Evolutionary conservation across 345 rosid genomes (phyloP).

Genomic region (Angophora floribunda): DNA sequence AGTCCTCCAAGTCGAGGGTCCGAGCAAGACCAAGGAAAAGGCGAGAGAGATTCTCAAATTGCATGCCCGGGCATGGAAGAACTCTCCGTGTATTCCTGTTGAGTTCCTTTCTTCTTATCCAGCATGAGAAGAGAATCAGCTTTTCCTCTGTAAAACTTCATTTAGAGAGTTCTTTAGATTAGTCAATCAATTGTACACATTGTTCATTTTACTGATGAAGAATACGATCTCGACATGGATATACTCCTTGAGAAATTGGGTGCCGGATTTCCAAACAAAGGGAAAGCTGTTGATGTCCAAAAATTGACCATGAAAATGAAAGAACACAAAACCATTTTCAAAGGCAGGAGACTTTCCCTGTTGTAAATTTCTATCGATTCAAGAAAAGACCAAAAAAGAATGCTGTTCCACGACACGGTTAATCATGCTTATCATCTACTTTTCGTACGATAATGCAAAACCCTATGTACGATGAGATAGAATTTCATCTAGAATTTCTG

Average conservation of each 20-base stretch:
- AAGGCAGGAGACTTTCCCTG: background rate
- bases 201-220: background rate
- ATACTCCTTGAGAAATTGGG: background rate
- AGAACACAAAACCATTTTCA: background rate
- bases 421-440: background rate
- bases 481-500: background rate
- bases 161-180: background rate
- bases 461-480: background rate
- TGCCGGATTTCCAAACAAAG: background rate
- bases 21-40: conserved; percentile 37
- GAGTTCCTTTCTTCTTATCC: conserved; percentile 27
- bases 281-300: background rate
- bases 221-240: background rate
- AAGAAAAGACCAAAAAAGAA: background rate
- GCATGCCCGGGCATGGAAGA: conserved; percentile 62
- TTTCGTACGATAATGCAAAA: background rate
- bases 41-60: conserved; percentile 58
- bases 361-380: background rate
- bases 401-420: background rate
- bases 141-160: background rate
- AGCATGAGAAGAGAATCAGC: background rate
- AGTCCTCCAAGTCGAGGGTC: conserved; percentile 46
- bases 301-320: background rate
- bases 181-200: background rate
- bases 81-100: conserved; percentile 43